Conservation (phyloP, 306 rosid genomes). For the Cucurbita maxima region DNA sequence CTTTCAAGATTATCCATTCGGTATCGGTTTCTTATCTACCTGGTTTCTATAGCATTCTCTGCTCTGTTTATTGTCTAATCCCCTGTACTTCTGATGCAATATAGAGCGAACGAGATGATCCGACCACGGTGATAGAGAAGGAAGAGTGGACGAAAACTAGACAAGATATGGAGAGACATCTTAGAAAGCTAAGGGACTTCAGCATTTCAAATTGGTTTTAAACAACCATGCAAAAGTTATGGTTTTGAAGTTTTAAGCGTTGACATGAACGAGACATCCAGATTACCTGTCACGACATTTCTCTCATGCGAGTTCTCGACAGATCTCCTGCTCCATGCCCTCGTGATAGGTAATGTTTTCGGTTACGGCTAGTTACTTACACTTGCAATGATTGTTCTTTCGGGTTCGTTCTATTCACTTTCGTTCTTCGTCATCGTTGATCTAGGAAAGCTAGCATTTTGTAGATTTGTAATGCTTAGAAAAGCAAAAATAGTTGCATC, state of each 20-base stretch:
- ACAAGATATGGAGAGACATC: constrained; percentile 91
- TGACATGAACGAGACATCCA: neutral
- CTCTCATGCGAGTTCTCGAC: neutral
- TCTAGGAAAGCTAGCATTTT: neutral
- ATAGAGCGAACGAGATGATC: constrained; percentile 80
- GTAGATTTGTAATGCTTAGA: neutral
- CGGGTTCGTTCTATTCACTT: neutral
- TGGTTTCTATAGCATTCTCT: constrained; percentile 3
- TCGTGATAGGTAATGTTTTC: neutral
- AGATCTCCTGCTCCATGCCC: neutral
- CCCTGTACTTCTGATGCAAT: constrained; percentile 2
- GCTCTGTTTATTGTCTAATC: constrained; percentile 7
- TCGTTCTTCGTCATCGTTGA: neutral
- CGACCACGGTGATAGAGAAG: constrained; percentile 73
- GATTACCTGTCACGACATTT: neutral
- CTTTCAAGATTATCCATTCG: constrained; percentile 62
- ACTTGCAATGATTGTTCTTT: neutral
- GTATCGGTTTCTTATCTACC: constrained; percentile 27
- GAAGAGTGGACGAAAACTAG: constrained; percentile 68
- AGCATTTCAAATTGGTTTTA: constrained; percentile 78
- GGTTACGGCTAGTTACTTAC: neutral
- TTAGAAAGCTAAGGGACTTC: constrained; percentile 83
- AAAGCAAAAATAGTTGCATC: neutral
- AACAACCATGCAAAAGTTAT: neutral
- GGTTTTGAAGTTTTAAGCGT: neutral